These are phyloP conservation scores for Neonectria neomacrospora DNA, from an alignment of 2,329 filamentous ascomycete species.

Conservation along the genomic window DNA sequence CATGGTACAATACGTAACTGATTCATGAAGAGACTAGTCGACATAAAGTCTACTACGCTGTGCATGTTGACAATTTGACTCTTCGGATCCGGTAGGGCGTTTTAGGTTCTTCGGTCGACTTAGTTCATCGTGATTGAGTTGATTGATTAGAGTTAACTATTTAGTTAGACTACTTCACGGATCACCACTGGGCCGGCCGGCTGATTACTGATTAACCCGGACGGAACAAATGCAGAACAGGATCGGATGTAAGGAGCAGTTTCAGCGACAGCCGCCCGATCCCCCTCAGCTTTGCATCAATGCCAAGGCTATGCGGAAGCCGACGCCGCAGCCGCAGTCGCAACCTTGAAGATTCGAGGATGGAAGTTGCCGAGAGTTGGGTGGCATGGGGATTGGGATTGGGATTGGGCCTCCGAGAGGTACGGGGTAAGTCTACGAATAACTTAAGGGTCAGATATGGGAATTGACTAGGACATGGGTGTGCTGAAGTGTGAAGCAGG, in stretches of 20 bases:
- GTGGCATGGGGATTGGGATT: not conserved
- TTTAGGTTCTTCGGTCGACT: not conserved
- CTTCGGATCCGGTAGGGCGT: not conserved
- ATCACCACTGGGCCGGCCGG: not conserved
- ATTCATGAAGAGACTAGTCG: not conserved
- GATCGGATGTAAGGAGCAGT: constrained; percentile 16
- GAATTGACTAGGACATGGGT: not conserved
- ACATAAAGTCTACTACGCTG: not conserved
- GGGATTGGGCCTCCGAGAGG: not conserved
- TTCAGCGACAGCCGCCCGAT: constrained; percentile 8
- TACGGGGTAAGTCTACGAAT: not conserved
- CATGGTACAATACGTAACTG: not conserved
- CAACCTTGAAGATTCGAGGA: constrained; percentile 1
- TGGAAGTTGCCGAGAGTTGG: not conserved
- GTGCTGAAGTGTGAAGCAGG: not conserved
- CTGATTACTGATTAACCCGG: not conserved
- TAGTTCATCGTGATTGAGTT: not conserved
- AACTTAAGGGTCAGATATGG: not conserved
- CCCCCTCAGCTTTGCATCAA: not conserved
- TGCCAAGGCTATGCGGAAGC: not conserved
- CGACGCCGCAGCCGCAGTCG: too few relatives aligned
- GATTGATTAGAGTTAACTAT: not conserved
- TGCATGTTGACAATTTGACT: not conserved
- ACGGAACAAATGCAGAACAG: not conserved
- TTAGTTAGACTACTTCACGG: not conserved